Evolutionary conservation across 2,329 filamentous ascomycete species (phyloP).

Genomic region (Ampelomyces quisqualis): DNA sequence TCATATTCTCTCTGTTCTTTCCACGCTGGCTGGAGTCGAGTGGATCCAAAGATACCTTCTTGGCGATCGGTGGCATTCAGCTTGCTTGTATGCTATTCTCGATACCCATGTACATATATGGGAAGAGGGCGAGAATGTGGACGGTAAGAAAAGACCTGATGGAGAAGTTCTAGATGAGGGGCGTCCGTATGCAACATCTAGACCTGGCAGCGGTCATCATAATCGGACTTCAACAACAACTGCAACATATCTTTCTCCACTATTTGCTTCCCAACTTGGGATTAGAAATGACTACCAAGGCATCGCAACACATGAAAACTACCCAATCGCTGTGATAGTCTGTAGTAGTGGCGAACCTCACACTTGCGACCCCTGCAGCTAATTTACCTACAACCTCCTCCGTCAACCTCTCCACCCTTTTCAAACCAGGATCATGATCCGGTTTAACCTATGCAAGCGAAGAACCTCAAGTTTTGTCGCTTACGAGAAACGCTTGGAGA

Average conservation of each 20-base stretch:
- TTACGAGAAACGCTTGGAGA: constrained; percentile 20
- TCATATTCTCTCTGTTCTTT: constrained; percentile 80
- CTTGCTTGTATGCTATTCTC: constrained; percentile 70
- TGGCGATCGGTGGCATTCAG: constrained; percentile 85
- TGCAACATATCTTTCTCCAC: too few species aligned
- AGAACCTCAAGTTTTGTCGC: constrained; percentile 18
- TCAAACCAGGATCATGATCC: constrained; percentile 20
- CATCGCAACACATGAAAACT: neutral
- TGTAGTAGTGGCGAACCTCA: too few species aligned
- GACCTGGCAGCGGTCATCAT: too few species aligned
- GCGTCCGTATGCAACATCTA: too few species aligned
- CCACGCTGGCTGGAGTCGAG: constrained; percentile 69
- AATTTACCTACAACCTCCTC: constrained; percentile 8
- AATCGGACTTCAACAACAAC: too few species aligned
- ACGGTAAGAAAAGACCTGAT: constrained; percentile 82
- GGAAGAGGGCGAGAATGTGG: constrained; percentile 92
- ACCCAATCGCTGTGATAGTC: neutral
- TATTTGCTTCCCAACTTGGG: too few species aligned
- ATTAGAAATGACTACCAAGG: too few species aligned
- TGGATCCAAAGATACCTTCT: constrained; percentile 74
- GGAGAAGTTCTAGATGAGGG: constrained; percentile 80
- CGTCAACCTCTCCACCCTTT: constrained; percentile 14
- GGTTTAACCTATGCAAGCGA: constrained; percentile 23
- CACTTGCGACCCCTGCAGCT: neutral
- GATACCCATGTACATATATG: constrained; percentile 92